A percentile compares a stretch with the other conserved stretches of the same genome.
These are phyloP conservation scores for Dactylellina parvicollis DNA, from an alignment of 2,329 filamentous ascomycete genomes.

Conservation along the genomic window DNA sequence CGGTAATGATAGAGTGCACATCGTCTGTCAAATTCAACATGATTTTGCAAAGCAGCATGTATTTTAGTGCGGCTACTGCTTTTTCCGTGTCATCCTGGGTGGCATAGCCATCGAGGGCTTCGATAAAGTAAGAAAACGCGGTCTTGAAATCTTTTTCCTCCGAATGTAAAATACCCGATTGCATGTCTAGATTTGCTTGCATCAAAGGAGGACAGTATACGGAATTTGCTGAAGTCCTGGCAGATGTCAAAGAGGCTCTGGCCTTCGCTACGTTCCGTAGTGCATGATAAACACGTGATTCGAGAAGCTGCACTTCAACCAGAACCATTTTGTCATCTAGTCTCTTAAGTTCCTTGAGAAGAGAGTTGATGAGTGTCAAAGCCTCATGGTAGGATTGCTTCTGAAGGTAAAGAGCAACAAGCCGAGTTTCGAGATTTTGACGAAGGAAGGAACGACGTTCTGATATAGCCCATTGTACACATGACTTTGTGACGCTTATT, in stretches of 20 bases:
- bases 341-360: slow-evolving; percentile 95
- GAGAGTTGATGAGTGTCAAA: slow-evolving; percentile 92
- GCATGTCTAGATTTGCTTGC: slow-evolving; percentile 97
- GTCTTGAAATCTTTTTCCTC: slow-evolving; percentile 99
- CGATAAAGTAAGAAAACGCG: slow-evolving; percentile 98
- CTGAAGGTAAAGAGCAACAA: slow-evolving; percentile 93
- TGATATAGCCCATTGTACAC: slow-evolving; percentile 98
- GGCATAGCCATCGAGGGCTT: slow-evolving; percentile 96
- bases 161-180: slow-evolving; percentile 97
- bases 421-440: slow-evolving; percentile 95
- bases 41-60: slow-evolving; percentile 99
- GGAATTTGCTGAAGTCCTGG: slow-evolving; percentile 91
- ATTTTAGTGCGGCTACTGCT: slow-evolving; percentile 97
- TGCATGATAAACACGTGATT: slow-evolving; percentile 96
- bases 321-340: slow-evolving; percentile 98
- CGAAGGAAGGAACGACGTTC: slow-evolving; percentile 95
- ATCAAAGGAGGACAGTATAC: slow-evolving; percentile 96
- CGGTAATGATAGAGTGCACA: slow-evolving; percentile 91
- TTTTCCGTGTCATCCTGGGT: slow-evolving; percentile 85
- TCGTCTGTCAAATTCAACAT: slow-evolving; percentile 98
- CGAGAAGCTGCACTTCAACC: slow-evolving; percentile 95
- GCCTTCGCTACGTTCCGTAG: slow-evolving; percentile 96
- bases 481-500: slow-evolving; percentile 95
- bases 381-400: slow-evolving; percentile 98
- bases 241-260: slow-evolving; percentile 90